phyloP scores from a whole-genome alignment of 805 yeast species.

The Zygotorulaspora florentina region DNA sequence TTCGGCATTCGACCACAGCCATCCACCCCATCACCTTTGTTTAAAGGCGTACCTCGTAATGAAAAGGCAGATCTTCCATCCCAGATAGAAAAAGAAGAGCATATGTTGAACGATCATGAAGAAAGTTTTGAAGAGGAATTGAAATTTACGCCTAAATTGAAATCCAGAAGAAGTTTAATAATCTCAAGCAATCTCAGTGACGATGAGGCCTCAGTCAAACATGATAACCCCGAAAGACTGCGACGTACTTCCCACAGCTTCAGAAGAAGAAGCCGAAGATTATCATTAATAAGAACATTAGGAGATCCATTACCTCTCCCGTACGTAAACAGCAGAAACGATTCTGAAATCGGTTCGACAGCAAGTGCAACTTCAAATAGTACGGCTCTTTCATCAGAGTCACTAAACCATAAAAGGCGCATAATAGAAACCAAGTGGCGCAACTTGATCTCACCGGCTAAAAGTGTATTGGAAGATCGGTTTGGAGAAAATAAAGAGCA shows the following conservation, averaged over 20 bases:
- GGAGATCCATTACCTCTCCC: slow-evolving; percentile 42
- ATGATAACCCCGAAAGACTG: slow-evolving; percentile 1
- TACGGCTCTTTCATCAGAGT: background rate
- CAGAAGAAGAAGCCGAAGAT: slow-evolving; percentile 1
- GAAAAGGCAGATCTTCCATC: background rate
- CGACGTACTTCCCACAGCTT: background rate
- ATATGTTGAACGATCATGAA: slow-evolving; percentile 5
- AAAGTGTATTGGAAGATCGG: slow-evolving; percentile 15
- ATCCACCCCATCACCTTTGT: background rate
- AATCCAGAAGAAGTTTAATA: slow-evolving; percentile 21
- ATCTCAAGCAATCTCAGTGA: slow-evolving; percentile 2
- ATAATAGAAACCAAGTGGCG: slow-evolving; percentile 19
- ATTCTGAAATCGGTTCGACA: background rate
- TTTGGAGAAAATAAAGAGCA: slow-evolving; percentile 14
- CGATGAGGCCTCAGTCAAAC: slow-evolving; percentile 4
- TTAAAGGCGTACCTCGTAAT: slow-evolving; percentile 2
- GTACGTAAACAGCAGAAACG: slow-evolving; percentile 20
- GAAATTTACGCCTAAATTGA: slow-evolving; percentile 25
- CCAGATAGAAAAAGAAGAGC: background rate
- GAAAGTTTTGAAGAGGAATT: slow-evolving; percentile 33
- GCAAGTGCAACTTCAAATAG: background rate
- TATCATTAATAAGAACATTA: slow-evolving; percentile 17
- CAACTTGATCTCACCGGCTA: slow-evolving; percentile 15
- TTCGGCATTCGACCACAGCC: background rate
- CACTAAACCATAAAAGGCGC: slow-evolving; percentile 11